phyloP scores from a whole-genome alignment of 192 early-diverging fungal species.

The Entomortierella parvispora region DNA sequence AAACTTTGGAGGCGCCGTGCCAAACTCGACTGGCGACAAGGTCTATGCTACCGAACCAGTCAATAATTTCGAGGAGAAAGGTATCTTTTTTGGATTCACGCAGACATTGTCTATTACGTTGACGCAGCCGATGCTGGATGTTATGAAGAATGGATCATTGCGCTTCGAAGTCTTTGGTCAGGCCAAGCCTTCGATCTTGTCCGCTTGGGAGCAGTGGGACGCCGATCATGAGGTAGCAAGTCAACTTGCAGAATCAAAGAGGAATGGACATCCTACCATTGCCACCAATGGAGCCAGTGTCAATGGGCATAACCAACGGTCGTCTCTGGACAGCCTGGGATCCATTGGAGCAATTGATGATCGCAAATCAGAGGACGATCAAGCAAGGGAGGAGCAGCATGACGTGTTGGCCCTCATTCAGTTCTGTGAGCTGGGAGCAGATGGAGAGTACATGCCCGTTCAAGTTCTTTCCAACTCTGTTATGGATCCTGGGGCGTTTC shows the following conservation, averaged over 20 bases:
- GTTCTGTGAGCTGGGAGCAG: conserved; percentile 68
- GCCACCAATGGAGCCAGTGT: not conserved
- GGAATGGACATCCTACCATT: conserved; percentile 13
- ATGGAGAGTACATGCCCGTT: conserved; percentile 71
- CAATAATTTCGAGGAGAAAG: conserved; percentile 60
- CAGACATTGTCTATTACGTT: conserved; percentile 58
- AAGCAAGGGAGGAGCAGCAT: conserved; percentile 71
- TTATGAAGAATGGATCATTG: conserved; percentile 48
- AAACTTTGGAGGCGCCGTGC: conserved; percentile 62
- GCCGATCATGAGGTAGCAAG: conserved; percentile 51
- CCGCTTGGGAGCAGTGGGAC: conserved; percentile 64
- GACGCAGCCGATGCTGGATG: conserved; percentile 52
- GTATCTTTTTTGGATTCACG: conserved; percentile 62
- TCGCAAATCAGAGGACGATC: conserved; percentile 67
- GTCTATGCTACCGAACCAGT: conserved; percentile 69
- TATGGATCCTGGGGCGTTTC: conserved; percentile 64
- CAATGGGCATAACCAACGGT: not conserved
- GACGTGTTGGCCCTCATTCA: conserved; percentile 75
- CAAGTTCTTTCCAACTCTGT: conserved; percentile 57
- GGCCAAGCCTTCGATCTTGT: conserved; percentile 45
- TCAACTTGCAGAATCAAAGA: conserved; percentile 55
- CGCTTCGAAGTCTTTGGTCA: conserved; percentile 65
- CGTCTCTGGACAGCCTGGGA: conserved; percentile 46
- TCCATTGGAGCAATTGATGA: conserved; percentile 43
- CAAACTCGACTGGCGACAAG: conserved; percentile 55